Percentiles rank a stretch among this genome's conserved stretches.
Conservation (phyloP, 768 basidiomycete species). For the Kwoniella sp. region DNA sequence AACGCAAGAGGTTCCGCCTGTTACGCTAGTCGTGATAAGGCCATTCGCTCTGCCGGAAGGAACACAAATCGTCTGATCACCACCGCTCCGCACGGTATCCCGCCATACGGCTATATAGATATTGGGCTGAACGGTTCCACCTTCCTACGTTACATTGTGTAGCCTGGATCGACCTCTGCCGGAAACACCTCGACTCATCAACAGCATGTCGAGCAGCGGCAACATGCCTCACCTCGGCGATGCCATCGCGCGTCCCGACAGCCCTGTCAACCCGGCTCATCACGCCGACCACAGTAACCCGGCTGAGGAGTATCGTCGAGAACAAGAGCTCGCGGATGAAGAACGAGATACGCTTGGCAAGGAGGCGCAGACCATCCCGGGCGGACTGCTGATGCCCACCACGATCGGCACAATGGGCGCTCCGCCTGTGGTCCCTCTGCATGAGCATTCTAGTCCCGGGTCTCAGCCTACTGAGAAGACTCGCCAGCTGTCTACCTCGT, state of each 20-base stretch:
- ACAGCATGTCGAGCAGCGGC: slow-evolving; percentile 4
- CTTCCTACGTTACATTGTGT: too few relatives aligned
- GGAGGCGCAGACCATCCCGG: slow-evolving; percentile 6
- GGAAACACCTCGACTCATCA: too few relatives aligned
- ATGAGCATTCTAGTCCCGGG: not conserved
- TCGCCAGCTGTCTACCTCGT: not conserved
- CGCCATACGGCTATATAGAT: too few relatives aligned
- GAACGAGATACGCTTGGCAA: slow-evolving; percentile 1
- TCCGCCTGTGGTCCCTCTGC: slow-evolving; percentile 4
- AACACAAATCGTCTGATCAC: too few relatives aligned
- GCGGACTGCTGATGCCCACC: slow-evolving; percentile 20
- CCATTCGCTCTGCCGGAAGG: too few relatives aligned
- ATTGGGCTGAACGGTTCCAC: too few relatives aligned
- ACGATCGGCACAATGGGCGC: slow-evolving; percentile 13
- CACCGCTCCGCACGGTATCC: too few relatives aligned
- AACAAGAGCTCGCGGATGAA: not conserved
- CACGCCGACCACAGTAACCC: not conserved
- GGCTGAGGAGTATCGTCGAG: not conserved
- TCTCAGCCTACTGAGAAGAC: not conserved
- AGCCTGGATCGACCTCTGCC: too few relatives aligned
- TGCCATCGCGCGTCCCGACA: slow-evolving; percentile 9
- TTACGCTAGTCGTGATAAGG: too few relatives aligned
- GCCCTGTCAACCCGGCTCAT: slow-evolving; percentile 9
- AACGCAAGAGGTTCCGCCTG: too few relatives aligned
- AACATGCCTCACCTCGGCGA: slow-evolving; percentile 1